Base-by-base conservation (phyloP, 345 rosid genomes). In the Excoecaria agallocha region DNA sequence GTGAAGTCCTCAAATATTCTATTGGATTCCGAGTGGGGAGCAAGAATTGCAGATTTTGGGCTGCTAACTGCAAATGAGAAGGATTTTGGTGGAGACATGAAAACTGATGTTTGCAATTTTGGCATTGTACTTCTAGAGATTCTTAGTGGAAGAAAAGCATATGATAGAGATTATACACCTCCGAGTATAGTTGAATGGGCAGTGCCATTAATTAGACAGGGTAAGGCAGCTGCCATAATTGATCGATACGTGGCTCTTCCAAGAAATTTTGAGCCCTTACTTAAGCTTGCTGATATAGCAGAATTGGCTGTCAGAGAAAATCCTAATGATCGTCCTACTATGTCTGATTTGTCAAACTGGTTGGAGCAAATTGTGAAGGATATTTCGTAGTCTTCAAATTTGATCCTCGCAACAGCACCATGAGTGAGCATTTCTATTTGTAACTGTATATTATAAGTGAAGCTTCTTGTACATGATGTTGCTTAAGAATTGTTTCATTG, bases 21-120 rank as follows among this genome's bases (percentile, higher is more conserved):
- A 37, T 83, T 94, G 81, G 98, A 94, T 71, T 80, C 90, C 4
- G 97, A 89, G 7, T 92, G 97, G 97, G 93, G 87, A 17, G 99
- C 96, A 35, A 64, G 99, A 24, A 85, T 94, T 43, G 93, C 98
- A 11, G 93, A 90, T 80, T 92, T 94, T 35, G 99, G 97, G 49
- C 86, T 92, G 9, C 70, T 87, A 52, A 81, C 87, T n/a, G 80
- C 90, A 63, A 83, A 77, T 45, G 90, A 83, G 66, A 84, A 77
- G 74, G 94, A 92, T 65, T 74, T 77, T 62, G 69, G 57, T 39
- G 83, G 85, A 55, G 95, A 86, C 48, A 75, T 78, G 58, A 83
- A 84, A 79, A 79, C 76, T 56, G 99, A 92, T 86, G 89, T 92
- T 68, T 86, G 82, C 79, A 80, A 76, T 74, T 89, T 89, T 61